A percentile compares a stretch with the other conserved stretches of the same genome.
Conservation (phyloP, 441 rosid species). For the Flueggea neowawraea region DNA sequence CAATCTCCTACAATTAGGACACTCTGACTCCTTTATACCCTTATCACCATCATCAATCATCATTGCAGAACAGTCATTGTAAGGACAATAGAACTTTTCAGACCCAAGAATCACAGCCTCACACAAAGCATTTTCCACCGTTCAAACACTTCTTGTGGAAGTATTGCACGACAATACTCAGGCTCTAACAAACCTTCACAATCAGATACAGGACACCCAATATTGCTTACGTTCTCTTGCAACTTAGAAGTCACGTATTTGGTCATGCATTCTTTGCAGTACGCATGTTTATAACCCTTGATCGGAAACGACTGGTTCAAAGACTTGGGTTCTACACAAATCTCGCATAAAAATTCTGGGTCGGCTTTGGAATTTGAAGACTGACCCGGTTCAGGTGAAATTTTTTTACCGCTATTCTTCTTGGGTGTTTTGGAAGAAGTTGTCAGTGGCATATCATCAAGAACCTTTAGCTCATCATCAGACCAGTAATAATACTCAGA, state of each 20-base stretch:
- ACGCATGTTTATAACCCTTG: slow-evolving; percentile 38
- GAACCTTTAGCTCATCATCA: too few relatives aligned
- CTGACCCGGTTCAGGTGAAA: too few relatives aligned
- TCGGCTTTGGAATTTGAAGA: slow-evolving; percentile 6
- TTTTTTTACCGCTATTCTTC: too few relatives aligned
- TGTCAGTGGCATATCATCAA: too few relatives aligned
- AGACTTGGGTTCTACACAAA: slow-evolving; percentile 30
- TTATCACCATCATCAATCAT: slow-evolving; percentile 37
- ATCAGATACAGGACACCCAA: slow-evolving; percentile 44
- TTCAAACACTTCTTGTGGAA: slow-evolving; percentile 35
- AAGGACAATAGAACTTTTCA: slow-evolving; percentile 39
- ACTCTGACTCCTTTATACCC: slow-evolving; percentile 36
- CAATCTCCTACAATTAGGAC: slow-evolving; percentile 48
- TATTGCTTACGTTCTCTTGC: slow-evolving; percentile 36
- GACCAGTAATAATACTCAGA: too few relatives aligned
- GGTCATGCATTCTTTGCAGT: slow-evolving; percentile 38
- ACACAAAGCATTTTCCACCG: slow-evolving; percentile 32
- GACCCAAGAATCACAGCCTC: slow-evolving; percentile 23
- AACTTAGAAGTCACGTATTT: slow-evolving; percentile 42
- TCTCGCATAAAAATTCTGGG: slow-evolving; percentile 26
- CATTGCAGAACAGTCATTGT: slow-evolving; percentile 37
- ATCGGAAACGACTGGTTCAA: slow-evolving; percentile 14
- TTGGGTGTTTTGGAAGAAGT: too few relatives aligned
- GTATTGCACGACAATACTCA: slow-evolving; percentile 37
- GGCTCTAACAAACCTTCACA: slow-evolving; percentile 45